A percentile compares a stretch with the other conserved stretches of the same genome.
Evolutionary conservation across 2,329 filamentous ascomycete genomes (phyloP).

Genomic region (Aspergillus fijiensis): DNA sequence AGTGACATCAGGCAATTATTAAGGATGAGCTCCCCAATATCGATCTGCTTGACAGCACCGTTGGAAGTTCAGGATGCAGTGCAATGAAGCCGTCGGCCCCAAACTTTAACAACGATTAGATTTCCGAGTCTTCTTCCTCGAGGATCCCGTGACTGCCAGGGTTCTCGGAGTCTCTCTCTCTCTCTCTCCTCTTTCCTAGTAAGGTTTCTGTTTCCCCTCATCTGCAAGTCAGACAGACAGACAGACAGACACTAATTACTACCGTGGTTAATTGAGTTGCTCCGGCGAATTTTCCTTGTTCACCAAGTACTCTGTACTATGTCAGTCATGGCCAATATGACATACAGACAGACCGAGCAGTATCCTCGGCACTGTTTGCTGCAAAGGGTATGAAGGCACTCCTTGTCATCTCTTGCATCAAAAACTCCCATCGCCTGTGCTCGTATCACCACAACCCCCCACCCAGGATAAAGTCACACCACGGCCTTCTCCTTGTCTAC

Average conservation of each 20-base stretch:
- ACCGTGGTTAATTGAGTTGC: too few species aligned
- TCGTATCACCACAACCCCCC: not conserved
- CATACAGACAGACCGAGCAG: not conserved
- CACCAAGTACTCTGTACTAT: too few species aligned
- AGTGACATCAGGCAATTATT: too few species aligned
- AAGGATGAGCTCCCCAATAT: too few species aligned
- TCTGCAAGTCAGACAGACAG: not conserved
- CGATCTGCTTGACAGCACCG: too few species aligned
- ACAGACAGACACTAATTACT: not conserved
- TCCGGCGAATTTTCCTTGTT: too few species aligned
- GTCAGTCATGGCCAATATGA: not conserved
- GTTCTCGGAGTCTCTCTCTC: not conserved
- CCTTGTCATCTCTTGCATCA: not conserved
- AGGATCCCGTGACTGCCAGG: too few species aligned
- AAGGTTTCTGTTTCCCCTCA: not conserved
- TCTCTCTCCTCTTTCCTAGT: not conserved
- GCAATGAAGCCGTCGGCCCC: not conserved
- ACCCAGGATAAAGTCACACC: not conserved
- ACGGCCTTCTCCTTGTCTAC: slow-evolving; percentile 11
- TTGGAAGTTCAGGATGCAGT: not conserved
- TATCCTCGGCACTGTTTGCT: not conserved
- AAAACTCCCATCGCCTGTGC: not conserved
- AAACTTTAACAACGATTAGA: not conserved
- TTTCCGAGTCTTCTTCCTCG: not conserved
- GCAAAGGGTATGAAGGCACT: not conserved